Percentiles rank a stretch among this genome's conserved stretches.
Evolutionary conservation across 2,329 filamentous ascomycete species (phyloP).

Genomic region (Talaromyces verruculosus): DNA sequence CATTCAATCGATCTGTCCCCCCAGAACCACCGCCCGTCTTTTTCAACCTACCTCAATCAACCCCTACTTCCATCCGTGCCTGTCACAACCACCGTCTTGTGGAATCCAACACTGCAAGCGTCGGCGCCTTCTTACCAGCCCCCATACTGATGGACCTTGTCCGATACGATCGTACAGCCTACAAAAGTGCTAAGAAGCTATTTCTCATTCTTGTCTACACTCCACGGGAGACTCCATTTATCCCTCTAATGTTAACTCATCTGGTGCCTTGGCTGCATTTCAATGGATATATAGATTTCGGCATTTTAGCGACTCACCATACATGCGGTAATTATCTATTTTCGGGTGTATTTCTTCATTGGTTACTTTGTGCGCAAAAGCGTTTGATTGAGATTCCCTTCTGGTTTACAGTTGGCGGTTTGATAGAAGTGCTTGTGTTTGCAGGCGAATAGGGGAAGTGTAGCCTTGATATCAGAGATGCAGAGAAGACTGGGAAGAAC

Average conservation of each 20-base stretch:
- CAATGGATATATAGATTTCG: conserved; percentile 10
- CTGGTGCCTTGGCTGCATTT: not conserved
- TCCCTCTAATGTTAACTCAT: not conserved
- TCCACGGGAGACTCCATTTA: not conserved
- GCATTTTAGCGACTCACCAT: not conserved
- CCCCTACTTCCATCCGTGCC: conserved; percentile 14
- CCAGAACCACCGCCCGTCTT: conserved; percentile 10
- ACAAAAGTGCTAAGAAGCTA: not conserved
- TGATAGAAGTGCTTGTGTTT: not conserved
- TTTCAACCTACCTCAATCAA: conserved; percentile 17
- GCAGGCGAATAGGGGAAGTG: not conserved
- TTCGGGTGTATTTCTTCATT: not conserved
- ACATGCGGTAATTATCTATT: not conserved
- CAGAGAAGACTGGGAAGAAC: not conserved
- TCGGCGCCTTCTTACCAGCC: conserved; percentile 15
- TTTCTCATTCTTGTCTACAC: not conserved
- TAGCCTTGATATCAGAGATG: not conserved
- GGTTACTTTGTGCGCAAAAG: not conserved
- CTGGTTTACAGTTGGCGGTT: not conserved
- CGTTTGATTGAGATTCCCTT: not conserved
- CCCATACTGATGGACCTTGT: conserved; percentile 19
- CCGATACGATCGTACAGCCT: not conserved
- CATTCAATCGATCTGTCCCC: conserved; percentile 2
- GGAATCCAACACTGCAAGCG: conserved; percentile 17
- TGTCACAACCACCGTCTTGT: conserved; percentile 15